phyloP scores from a whole-genome alignment of 139 green algal species.

The Haematococcus lacustris region DNA sequence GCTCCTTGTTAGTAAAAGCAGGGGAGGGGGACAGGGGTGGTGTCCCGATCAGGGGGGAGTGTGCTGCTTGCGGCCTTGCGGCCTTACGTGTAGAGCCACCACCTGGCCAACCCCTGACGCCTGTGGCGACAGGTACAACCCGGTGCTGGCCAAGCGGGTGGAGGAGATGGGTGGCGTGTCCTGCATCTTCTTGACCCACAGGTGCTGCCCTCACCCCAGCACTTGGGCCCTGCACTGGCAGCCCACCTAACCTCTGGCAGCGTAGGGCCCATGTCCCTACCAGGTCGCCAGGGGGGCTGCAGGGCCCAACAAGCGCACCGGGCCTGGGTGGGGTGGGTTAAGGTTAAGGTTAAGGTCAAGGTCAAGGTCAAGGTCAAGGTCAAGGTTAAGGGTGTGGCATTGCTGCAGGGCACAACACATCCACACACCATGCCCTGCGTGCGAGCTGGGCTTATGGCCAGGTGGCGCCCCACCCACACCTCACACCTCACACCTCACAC shows the following conservation, averaged over 20 bases:
- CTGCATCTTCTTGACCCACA: conserved; percentile 75
- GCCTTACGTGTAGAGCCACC: background rate
- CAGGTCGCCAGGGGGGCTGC: background rate
- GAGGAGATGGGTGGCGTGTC: conserved; percentile 58
- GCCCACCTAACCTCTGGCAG: background rate
- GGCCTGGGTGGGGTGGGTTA: background rate
- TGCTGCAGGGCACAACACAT: too few species aligned
- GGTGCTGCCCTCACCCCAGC: too few species aligned
- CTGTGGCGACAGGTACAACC: conserved; percentile 38
- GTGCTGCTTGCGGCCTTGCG: background rate
- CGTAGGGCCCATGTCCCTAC: background rate
- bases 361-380: too few species aligned
- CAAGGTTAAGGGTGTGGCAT: background rate
- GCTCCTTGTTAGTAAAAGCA: too few species aligned
- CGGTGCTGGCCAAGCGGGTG: conserved; percentile 48
- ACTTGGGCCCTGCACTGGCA: too few species aligned
- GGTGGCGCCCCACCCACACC: too few species aligned
- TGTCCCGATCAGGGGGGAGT: background rate
- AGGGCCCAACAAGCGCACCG: background rate
- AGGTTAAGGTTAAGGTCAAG: too few species aligned
- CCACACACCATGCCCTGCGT: too few species aligned
- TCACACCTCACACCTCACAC: too few species aligned
- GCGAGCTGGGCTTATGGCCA: too few species aligned
- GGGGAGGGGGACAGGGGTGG: too few species aligned
- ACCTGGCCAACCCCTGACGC: background rate